These are phyloP conservation scores for Thalassiosira hispida DNA, from an alignment of 352 stramenopile genomes.

Conservation along the genomic window DNA sequence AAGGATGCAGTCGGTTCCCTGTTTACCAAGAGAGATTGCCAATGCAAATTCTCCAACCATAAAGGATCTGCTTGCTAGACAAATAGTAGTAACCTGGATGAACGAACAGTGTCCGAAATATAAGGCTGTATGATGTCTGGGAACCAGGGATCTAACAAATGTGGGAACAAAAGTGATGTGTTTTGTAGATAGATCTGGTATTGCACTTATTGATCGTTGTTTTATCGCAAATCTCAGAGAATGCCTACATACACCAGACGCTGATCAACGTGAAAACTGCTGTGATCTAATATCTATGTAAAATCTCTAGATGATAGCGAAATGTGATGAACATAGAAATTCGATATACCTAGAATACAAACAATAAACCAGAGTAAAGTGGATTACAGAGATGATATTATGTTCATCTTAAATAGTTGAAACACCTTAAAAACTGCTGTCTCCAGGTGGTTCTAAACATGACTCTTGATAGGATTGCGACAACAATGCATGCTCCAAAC, in stretches of 20 bases:
- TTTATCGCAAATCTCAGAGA: too few relatives aligned
- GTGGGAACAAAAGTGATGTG: too few relatives aligned
- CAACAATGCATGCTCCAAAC: constrained; percentile 13
- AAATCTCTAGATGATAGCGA: too few relatives aligned
- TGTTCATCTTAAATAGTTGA: not conserved
- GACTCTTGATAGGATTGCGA: not conserved
- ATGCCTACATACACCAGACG: too few relatives aligned
- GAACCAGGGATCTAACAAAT: too few relatives aligned
- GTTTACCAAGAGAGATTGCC: constrained; percentile 36
- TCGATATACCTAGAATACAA: not conserved
- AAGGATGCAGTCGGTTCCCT: constrained; percentile 40
- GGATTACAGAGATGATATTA: too few relatives aligned
- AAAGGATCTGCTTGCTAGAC: not conserved
- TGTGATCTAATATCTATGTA: too few relatives aligned
- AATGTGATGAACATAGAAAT: too few relatives aligned
- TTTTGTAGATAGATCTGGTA: too few relatives aligned
- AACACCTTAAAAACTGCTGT: constrained; percentile 25
- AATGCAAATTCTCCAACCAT: constrained; percentile 25
- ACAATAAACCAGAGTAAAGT: not conserved
- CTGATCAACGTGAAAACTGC: too few relatives aligned
- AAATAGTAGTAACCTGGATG: not conserved
- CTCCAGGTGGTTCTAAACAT: not conserved
- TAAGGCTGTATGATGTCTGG: too few relatives aligned
- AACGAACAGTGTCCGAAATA: not conserved
- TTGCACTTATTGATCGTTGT: too few relatives aligned